Base-by-base conservation (phyloP, 805 yeast species). In the Ogataea paradorogensis region DNA sequence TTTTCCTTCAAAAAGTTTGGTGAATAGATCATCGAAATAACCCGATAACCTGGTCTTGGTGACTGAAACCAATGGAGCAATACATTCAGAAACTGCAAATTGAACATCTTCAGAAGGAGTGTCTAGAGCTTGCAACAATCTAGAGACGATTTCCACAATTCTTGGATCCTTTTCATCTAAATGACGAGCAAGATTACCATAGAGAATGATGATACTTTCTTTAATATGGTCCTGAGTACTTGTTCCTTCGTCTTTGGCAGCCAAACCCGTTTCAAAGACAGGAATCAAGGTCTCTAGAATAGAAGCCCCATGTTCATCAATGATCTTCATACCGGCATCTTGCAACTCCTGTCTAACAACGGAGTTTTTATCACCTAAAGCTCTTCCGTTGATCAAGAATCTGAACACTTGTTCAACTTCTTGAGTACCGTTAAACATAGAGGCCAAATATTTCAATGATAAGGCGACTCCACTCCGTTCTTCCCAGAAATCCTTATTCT, bases 31-130 rank as follows among this genome's bases (percentile, higher is more conserved):
- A 26, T 81, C 84, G 42, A 86, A 64, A 49, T 83, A 78, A 1
- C 63, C 60, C 20, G 72, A 73, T 21, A 82, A 71, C 11, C 70
- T 67, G 2, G 71, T 56, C 27, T 65, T 71, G 42, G 84, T 75
- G 11, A 78, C 64, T 20, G 70, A 69, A 11, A 86, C 93, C 44
- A 93, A 71, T 2, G 96, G 95, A 3, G 95, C 83, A 50, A 93
- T 70, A 62, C 95, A 85, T 48, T 81, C 84, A 2, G 96, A 78
- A 30, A 90, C 82, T 1, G 96, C 96, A 55, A 70, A 77, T 58
- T 90, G 97, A 10, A 93, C 96, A 43, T 82, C 83, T 57, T 88
- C 95, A 2, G 95, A 84, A 1, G 96, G 95, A 0, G 93, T 84
- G 30, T 81, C 84, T 33, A 93, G 69, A 1, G 98, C 85, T 30